Evolutionary conservation across 257 asterid species (phyloP), one percentile per base, ranked within the genome.

Genomic region (Gentiana dahurica): DNA sequence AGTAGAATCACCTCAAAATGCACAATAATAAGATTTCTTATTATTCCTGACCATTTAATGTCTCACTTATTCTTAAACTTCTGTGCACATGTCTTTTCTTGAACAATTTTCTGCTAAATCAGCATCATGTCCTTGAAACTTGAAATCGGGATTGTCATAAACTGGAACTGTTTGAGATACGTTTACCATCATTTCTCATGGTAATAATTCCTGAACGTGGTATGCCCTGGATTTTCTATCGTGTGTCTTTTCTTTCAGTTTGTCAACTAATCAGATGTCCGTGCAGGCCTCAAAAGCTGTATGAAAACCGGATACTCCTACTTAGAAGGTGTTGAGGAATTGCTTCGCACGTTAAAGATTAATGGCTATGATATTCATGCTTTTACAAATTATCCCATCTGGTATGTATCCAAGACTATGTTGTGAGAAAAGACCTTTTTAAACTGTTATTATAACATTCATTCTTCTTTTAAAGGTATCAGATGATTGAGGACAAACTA

Each of bases 291-390:
- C 62, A 91, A 87, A 79, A 72, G 67, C 77, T 82, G 94, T 75
- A 81, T 87, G 94, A 77, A 62, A 72, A 79, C 54, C 60, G 94
- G 86, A 44, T 91, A 82, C 66, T 78, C 83, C 53, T 91, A 84
- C 72, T 62, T 91, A 34, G 82, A 81, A 71, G 98, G 96, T 45
- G 81, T 91, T 55, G 87, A 87, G 71, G 84, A 71, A 55, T 69
- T 91, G 57, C 87, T 91, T 55, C 53, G 55, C 56, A 77, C 75
- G 75, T 79, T 91, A 55, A 87, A 85, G 82, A 69, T 62, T 60
- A 78, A 71, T 69, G 96, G 96, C 68, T 87, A 82, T 51, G 96
- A 91, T 59, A 82, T 91, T 78, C 96, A 91, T 56, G 67, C 96
- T 70, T 69, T 79, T 50, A 87, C 98, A n/a, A 91, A 91, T 69